Base-by-base conservation (phyloP, 2,329 filamentous ascomycete genomes). In the Nothophoma quercina region DNA sequence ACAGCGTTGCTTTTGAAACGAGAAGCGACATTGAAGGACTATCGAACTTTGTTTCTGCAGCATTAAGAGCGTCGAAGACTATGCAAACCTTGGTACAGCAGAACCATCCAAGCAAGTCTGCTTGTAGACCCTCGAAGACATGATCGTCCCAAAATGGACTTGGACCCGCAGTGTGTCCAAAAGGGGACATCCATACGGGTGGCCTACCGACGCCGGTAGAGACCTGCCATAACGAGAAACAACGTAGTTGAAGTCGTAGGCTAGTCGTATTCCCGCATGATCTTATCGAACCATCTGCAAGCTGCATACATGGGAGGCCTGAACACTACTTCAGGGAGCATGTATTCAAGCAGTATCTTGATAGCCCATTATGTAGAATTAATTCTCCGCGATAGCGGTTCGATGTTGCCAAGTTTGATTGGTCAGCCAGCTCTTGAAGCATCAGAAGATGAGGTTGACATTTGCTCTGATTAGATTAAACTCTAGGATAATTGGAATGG, bases 311-410 rank as follows among this genome's bases (percentile, higher is more conserved):
- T 36, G 9, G 26, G 8, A 32, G 38, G 25, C 19, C 12, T 29
- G 19, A 15, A 34, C 42, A 42, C 30, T 26, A 12, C 25, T 32
- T 45, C 23, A 26, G 23, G 35, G 18, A 34, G 42, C n/a, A 25
- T 10, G 2, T 28, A 9, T 15, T 23, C 29, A 15, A n/a, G 22
- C 12, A 23, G 21, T 8, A 32, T 33, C 21, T 32, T 39, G 36
- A 32, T 22, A 15, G 21, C 13, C 19, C 12, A 13, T 15, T 12
- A 38, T 16, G 32, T 29, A 29, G 26, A 12, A 13, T 26, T 39
- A 39, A 43, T 53, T 48, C 39, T 40, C 43, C 38, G 43, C 8
- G 43, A 39, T 25, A 43, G 44, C 23, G 43, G 38, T 30, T 10
- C 5, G 16, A 10, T n/a, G 22, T 34, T 28, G 28, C 26, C 8